Percentiles rank a stretch among this genome's conserved stretches.
Conservation (phyloP, 192 early-diverging fungal genomes). For the Backusella luteola region DNA sequence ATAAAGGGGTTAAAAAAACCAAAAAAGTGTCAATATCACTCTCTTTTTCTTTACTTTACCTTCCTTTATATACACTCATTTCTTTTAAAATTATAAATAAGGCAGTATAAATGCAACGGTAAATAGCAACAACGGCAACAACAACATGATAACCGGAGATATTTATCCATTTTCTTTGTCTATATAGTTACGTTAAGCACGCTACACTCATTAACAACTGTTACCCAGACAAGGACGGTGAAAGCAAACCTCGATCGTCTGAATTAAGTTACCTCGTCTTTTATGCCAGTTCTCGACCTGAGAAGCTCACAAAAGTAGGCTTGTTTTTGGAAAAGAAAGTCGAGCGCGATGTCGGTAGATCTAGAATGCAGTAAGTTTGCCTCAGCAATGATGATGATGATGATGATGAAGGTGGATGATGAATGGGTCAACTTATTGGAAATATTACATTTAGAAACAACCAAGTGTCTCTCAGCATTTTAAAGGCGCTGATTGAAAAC, state of each 20-base stretch:
- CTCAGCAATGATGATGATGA: background rate
- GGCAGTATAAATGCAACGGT: background rate
- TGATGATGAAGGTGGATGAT: background rate
- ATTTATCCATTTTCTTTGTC: background rate
- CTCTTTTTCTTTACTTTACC: background rate
- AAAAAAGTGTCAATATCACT: background rate
- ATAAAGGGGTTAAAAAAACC: background rate
- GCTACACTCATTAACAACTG: slow-evolving; percentile 76
- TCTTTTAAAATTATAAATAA: background rate
- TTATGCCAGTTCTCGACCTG: slow-evolving; percentile 84
- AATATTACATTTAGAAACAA: slow-evolving; percentile 47
- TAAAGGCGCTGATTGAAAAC: slow-evolving; percentile 64
- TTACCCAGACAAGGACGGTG: slow-evolving; percentile 63
- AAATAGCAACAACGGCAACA: background rate
- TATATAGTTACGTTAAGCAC: slow-evolving; percentile 68
- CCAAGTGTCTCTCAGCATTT: slow-evolving; percentile 70
- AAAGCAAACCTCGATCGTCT: slow-evolving; percentile 71
- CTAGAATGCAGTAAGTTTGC: slow-evolving; percentile 60
- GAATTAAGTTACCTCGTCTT: slow-evolving; percentile 85
- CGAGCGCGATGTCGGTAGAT: slow-evolving; percentile 60
- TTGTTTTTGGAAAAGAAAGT: slow-evolving; percentile 74
- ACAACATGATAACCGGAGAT: background rate
- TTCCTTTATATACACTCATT: background rate
- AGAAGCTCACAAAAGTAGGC: slow-evolving; percentile 90
- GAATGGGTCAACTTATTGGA: background rate